Evolutionary conservation across 306 rosid species (phyloP).

Genomic region (Cicer yamashitae): DNA sequence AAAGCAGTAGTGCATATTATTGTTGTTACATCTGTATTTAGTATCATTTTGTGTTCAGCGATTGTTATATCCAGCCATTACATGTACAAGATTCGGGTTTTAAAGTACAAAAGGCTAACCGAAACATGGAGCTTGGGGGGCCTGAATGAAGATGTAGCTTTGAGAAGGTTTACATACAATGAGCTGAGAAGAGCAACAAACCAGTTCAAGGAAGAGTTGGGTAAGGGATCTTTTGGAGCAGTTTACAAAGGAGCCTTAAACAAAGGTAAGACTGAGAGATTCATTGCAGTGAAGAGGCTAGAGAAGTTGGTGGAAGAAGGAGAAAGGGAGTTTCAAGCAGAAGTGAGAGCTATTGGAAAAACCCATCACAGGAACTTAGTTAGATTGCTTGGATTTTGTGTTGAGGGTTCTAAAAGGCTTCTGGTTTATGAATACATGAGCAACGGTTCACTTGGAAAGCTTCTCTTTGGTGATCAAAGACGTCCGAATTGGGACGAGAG

Average conservation of each 20-base stretch:
- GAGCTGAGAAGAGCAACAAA: constrained; percentile 50
- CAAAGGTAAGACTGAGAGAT: constrained; percentile 31
- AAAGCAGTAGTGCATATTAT: constrained; percentile 34
- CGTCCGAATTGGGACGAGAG: constrained; percentile 51
- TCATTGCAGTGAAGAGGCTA: constrained; percentile 51
- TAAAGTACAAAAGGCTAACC: constrained; percentile 46
- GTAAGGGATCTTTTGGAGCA: constrained; percentile 51
- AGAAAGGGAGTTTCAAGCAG: constrained; percentile 53
- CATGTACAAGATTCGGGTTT: constrained; percentile 41
- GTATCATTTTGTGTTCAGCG: constrained; percentile 24
- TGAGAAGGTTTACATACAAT: constrained; percentile 45
- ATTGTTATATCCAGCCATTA: constrained; percentile 30
- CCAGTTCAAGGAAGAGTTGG: constrained; percentile 46
- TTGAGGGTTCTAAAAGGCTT: constrained; percentile 53
- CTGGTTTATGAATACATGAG: constrained; percentile 57
- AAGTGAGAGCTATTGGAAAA: constrained; percentile 49
- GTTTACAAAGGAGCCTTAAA: constrained; percentile 46
- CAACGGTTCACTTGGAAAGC: constrained; percentile 52
- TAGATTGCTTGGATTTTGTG: constrained; percentile 49
- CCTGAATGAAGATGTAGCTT: constrained; percentile 37
- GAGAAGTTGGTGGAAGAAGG: constrained; percentile 52
- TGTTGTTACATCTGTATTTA: constrained; percentile 4
- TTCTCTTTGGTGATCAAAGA: constrained; percentile 38
- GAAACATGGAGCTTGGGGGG: constrained; percentile 45
- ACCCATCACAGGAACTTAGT: constrained; percentile 52